Evolutionary conservation across 2,329 filamentous ascomycete genomes (phyloP).

Genomic region (Aureobasidium sp.): DNA sequence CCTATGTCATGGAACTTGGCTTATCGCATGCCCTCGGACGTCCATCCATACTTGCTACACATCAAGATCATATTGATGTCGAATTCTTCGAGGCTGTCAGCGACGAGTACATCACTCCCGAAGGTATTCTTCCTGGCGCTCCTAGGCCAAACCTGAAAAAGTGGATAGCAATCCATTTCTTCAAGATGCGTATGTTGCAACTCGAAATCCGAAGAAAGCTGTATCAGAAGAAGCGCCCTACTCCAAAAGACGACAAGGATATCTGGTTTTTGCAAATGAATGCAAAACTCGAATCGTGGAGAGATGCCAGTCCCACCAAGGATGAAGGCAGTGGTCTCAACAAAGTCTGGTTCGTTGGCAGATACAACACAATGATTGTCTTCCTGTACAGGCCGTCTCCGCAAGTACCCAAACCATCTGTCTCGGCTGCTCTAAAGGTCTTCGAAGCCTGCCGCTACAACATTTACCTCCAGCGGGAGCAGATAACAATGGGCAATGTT

Average conservation of each 20-base stretch:
- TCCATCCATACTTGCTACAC: constrained; percentile 76
- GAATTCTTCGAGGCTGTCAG: constrained; percentile 75
- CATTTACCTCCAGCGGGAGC: constrained; percentile 70
- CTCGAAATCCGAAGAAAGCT: constrained; percentile 79
- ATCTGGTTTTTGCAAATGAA: constrained; percentile 83
- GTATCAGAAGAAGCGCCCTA: constrained; percentile 74
- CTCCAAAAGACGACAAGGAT: constrained; percentile 71
- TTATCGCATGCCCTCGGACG: constrained; percentile 82
- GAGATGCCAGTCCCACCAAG: constrained; percentile 65
- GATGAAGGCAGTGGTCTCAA: constrained; percentile 64
- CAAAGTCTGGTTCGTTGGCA: constrained; percentile 65
- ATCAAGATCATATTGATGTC: constrained; percentile 76
- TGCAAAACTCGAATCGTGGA: constrained; percentile 70
- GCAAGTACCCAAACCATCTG: constrained; percentile 78
- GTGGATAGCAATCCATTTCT: constrained; percentile 83
- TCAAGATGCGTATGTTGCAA: constrained; percentile 82
- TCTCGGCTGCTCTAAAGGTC: constrained; percentile 70
- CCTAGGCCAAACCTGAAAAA: constrained; percentile 69
- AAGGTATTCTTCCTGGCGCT: constrained; percentile 63
- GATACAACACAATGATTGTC: constrained; percentile 82
- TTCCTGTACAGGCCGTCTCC: constrained; percentile 86
- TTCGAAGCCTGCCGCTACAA: constrained; percentile 78
- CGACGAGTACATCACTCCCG: constrained; percentile 72
- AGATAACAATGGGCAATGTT: constrained; percentile 66
- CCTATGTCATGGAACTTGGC: constrained; percentile 81